phyloP scores from a whole-genome alignment of 2,329 filamentous ascomycete species.

The Penicillium sp. region DNA sequence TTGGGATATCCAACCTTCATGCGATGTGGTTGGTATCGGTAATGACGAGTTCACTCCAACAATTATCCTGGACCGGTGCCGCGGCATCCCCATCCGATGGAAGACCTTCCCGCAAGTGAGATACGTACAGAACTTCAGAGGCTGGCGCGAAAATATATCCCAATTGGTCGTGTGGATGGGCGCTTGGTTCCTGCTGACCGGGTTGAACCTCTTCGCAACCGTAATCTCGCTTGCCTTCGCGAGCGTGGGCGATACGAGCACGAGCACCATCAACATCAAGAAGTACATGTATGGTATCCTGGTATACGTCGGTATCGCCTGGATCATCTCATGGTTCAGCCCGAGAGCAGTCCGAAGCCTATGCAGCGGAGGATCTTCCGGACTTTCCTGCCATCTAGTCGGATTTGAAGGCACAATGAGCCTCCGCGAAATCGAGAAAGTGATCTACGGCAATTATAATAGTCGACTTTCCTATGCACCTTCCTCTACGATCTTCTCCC shows the following conservation, averaged over 20 bases:
- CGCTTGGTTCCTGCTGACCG: conserved; percentile 9
- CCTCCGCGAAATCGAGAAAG: conserved; percentile 10
- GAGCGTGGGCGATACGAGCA: not conserved
- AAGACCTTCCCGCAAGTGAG: conserved; percentile 28
- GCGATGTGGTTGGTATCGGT: conserved; percentile 32
- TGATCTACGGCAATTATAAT: conserved; percentile 16
- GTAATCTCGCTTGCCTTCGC: conserved; percentile 5
- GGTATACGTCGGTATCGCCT: conserved; percentile 9
- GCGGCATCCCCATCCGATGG: conserved; percentile 34
- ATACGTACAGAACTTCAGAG: conserved; percentile 12
- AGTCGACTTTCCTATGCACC: conserved; percentile 12
- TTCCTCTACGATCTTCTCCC: conserved; percentile 14
- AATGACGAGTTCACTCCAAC: conserved; percentile 26
- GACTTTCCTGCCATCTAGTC: conserved; percentile 11
- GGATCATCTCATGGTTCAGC: conserved; percentile 16
- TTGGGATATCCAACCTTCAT: conserved; percentile 34
- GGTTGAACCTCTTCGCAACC: conserved; percentile 4
- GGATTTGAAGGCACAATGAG: conserved; percentile 17
- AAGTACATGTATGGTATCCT: conserved; percentile 8
- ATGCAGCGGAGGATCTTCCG: conserved; percentile 8
- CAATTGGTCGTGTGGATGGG: conserved; percentile 11
- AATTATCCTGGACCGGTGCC: conserved; percentile 31
- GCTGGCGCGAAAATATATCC: conserved; percentile 8
- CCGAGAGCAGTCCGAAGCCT: conserved; percentile 16
- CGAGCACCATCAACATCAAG: not conserved